phyloP scores from a whole-genome alignment of 371 early-diverging fungal genomes.

The Rhizomucor pusillus region DNA sequence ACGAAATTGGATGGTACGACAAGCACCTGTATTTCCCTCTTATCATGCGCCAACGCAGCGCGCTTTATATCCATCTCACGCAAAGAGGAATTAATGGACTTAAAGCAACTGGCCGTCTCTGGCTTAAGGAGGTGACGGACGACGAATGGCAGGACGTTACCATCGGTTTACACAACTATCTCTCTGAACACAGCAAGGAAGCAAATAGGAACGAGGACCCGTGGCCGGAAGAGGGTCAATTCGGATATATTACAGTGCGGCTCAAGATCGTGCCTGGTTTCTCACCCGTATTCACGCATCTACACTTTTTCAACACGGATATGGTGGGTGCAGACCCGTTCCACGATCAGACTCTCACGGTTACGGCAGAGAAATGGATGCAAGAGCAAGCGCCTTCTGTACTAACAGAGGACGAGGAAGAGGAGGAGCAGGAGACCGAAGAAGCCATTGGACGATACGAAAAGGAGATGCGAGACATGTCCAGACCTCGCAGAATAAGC shows the following conservation, averaged over 20 bases:
- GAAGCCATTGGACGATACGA: conserved; percentile 18
- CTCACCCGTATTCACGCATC: conserved; percentile 37
- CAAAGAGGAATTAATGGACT: conserved; percentile 20
- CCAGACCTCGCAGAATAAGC: neutral
- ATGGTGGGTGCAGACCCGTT: conserved; percentile 42
- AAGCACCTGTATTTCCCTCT: conserved; percentile 34
- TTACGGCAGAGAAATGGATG: conserved; percentile 34
- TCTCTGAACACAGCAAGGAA: conserved; percentile 27
- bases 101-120: conserved; percentile 35
- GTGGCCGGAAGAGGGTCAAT: conserved; percentile 24
- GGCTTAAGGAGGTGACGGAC: conserved; percentile 31
- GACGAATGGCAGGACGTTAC: conserved; percentile 31
- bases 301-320: conserved; percentile 27
- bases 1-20: conserved; percentile 4
- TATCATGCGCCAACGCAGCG: conserved; percentile 39
- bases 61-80: conserved; percentile 33
- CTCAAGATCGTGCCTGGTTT: conserved; percentile 36
- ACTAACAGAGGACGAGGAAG: conserved; percentile 24
- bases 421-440: conserved; percentile 14
- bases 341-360: conserved; percentile 22
- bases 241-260: conserved; percentile 24
- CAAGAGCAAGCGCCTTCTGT: conserved; percentile 26
- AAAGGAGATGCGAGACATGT: neutral
- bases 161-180: conserved; percentile 19
- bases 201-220: conserved; percentile 36